Percentiles rank a stretch among this genome's conserved stretches.
Evolutionary conservation across 2,329 filamentous ascomycete genomes (phyloP).

Genomic region (Ophiosphaerella herpotricha): DNA sequence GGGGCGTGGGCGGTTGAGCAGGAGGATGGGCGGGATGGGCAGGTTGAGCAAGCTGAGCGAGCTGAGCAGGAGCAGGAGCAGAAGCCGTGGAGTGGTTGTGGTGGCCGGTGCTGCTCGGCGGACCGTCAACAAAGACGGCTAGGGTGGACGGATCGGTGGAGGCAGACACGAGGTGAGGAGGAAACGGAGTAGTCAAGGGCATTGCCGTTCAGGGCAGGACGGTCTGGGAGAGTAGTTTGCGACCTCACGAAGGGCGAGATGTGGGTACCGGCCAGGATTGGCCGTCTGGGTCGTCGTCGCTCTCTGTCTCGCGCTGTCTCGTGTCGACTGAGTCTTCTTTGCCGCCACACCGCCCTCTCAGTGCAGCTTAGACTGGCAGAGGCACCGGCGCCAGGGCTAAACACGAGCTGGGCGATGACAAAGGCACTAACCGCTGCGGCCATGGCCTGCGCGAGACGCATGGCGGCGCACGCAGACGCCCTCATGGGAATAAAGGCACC

Average conservation of each 20-base stretch:
- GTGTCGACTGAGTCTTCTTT: conserved; percentile 29
- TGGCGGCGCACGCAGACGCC: conserved; percentile 31
- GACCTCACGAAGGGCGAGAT: conserved; percentile 35
- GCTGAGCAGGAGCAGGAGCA: too few relatives aligned
- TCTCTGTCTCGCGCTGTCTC: conserved; percentile 16
- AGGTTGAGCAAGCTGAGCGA: too few relatives aligned
- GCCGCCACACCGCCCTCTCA: conserved; percentile 35
- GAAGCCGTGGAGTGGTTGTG: background rate
- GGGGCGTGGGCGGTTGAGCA: too few relatives aligned
- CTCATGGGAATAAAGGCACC: conserved; percentile 34
- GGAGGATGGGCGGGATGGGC: too few relatives aligned
- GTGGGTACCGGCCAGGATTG: conserved; percentile 44
- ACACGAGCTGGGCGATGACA: conserved; percentile 36
- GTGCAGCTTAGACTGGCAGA: conserved; percentile 25
- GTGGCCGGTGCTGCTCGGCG: background rate
- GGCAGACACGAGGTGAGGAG: conserved; percentile 29
- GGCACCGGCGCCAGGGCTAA: conserved; percentile 33
- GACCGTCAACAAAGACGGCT: conserved; percentile 10
- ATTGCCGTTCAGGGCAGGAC: conserved; percentile 40
- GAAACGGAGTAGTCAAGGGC: conserved; percentile 39
- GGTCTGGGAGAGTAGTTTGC: conserved; percentile 37
- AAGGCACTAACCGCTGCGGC: conserved; percentile 27
- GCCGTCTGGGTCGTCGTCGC: conserved; percentile 11
- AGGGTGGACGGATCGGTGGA: conserved; percentile 15
- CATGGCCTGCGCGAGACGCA: conserved; percentile 28